These are phyloP conservation scores for Ophiocordyceps camponoti-rufipedis DNA, from an alignment of 2,329 filamentous ascomycete genomes.

Conservation along the genomic window DNA sequence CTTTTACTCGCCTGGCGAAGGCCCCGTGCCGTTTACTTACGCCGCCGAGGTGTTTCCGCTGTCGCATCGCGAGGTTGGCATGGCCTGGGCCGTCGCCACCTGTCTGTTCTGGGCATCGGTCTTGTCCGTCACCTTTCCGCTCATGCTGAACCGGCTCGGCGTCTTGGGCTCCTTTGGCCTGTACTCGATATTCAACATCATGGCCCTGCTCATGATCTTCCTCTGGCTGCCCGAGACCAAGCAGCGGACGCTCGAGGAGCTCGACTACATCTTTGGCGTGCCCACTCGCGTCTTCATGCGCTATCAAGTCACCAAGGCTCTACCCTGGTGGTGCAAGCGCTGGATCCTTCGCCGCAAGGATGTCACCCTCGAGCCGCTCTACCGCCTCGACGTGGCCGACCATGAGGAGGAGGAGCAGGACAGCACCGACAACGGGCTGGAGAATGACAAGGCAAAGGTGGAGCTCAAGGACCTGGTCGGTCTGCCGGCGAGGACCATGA, in stretches of 20 bases:
- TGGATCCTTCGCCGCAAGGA: constrained; percentile 33
- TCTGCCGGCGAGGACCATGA: constrained; percentile 7
- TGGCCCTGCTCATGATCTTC: constrained; percentile 37
- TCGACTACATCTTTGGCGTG: constrained; percentile 44
- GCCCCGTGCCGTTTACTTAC: constrained; percentile 50
- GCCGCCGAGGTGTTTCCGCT: constrained; percentile 53
- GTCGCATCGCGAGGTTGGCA: constrained; percentile 52
- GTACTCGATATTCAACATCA: constrained; percentile 36
- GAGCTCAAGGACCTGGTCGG: constrained; percentile 19
- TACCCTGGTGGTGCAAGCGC: constrained; percentile 43
- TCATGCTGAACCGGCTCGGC: constrained; percentile 27
- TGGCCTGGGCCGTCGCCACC: constrained; percentile 51
- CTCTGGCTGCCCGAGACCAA: constrained; percentile 41
- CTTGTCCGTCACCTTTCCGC: constrained; percentile 44
- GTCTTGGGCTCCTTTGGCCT: constrained; percentile 32
- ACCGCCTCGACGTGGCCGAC: constrained; percentile 19
- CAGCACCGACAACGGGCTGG: constrained; percentile 12
- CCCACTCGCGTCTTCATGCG: constrained; percentile 35
- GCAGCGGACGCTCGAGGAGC: constrained; percentile 30
- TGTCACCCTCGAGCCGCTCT: constrained; percentile 22
- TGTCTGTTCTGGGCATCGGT: constrained; percentile 43
- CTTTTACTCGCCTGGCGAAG: constrained; percentile 36
- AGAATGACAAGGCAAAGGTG: constrained; percentile 19
- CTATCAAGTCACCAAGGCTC: constrained; percentile 35
- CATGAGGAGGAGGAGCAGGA: constrained; percentile 10